Evolutionary conservation across 805 yeast species (phyloP), one percentile per base, ranked within the genome.

Genomic region (Saccharomycopsis malanga): DNA sequence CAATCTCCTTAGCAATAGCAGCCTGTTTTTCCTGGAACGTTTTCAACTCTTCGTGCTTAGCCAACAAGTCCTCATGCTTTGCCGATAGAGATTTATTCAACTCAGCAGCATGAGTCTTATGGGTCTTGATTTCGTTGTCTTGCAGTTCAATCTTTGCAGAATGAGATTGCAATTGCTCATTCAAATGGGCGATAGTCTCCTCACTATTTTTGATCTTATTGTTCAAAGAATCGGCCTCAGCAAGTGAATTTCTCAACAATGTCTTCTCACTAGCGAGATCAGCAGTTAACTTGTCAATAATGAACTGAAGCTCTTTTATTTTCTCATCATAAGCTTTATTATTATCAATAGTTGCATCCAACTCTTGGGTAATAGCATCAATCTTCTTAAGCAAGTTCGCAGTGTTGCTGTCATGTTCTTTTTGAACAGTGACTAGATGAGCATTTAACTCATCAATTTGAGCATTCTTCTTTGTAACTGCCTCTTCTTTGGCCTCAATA

Each of bases 261-360:
- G 50, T 41, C 20, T 37, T 49, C 29, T 45, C 53, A 9, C 39
- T 25, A 24, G 50, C n/a, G 9, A 49, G 15, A 14, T 49, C 53
- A 29, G 53, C 53, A 25, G 40, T 38, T 4, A 41, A 32, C 27
- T 49, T 35, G 23, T 46, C 53, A 18, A 49, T 35, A 21, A 17
- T 34, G 15, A 43, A 36, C 14, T 24, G 18, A 3, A 44, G 24
- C 24, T 45, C 14, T 32, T 42, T 35, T 6, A 43, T 30, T 23
- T 40, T 20, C n/a, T 2, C 34, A 21, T 17, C 29, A 35, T 41
- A 29, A 2, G 24, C 38, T 12, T 22, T 24, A 34, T 22, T 47
- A 14, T 7, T 5, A n/a, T 18, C 30, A 4, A 17, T 15, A 12
- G 44, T 20, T 12, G 18, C 14, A 17, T 23, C 21, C 12, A 42